phyloP scores from a whole-genome alignment of 257 asterid species.

The Solanum virginianum region DNA sequence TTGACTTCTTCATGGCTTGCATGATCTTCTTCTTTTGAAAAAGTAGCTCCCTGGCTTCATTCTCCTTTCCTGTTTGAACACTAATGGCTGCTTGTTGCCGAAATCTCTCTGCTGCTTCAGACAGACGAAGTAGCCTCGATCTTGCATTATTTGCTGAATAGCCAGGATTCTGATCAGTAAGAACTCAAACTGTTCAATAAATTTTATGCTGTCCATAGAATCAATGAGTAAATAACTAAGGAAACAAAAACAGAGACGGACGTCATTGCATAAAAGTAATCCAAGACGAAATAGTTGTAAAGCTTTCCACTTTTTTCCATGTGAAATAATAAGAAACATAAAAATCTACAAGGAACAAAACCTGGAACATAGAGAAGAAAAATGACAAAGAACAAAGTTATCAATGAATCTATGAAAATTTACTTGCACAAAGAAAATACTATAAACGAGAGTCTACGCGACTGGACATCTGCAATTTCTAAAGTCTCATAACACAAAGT shows the following conservation, averaged over 20 bases:
- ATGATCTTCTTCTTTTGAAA: constrained; percentile 79
- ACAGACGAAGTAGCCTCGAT: constrained; percentile 64
- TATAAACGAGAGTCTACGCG: not conserved
- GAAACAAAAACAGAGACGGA: not conserved
- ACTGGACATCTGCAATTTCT: not conserved
- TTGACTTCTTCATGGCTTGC: constrained; percentile 83
- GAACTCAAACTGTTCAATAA: constrained; percentile 1
- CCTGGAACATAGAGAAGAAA: not conserved
- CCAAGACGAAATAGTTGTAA: not conserved
- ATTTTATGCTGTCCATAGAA: not conserved
- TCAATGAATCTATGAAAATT: not conserved
- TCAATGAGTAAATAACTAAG: not conserved
- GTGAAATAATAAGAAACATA: not conserved
- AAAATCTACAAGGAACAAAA: not conserved
- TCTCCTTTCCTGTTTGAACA: constrained; percentile 65
- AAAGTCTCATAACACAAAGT: too few relatives aligned
- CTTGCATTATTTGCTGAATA: constrained; percentile 72
- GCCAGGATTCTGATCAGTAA: constrained; percentile 4
- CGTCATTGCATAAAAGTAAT: not conserved
- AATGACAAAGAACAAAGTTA: not conserved
- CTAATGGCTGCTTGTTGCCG: constrained; percentile 60
- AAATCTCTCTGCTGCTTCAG: constrained; percentile 88
- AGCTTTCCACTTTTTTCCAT: not conserved
- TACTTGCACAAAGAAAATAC: not conserved
- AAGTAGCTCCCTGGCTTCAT: constrained; percentile 70